phyloP scores from a whole-genome alignment of 108 stramenopile genomes.

The Skeletonema costatum region DNA sequence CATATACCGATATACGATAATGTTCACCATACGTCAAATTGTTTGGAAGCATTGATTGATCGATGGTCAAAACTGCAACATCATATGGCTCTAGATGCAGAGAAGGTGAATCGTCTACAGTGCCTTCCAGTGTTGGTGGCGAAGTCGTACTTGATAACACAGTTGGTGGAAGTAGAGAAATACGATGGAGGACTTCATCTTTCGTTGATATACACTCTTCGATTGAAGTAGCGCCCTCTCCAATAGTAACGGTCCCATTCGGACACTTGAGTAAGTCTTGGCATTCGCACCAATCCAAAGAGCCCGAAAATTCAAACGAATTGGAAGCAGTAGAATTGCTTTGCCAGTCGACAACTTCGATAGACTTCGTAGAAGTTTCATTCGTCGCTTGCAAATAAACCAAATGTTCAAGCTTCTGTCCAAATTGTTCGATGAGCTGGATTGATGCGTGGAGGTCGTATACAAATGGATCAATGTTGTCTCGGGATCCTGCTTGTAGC shows the following conservation, averaged over 20 bases:
- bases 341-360: background rate
- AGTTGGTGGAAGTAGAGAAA: slow-evolving; percentile 33
- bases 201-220: slow-evolving; percentile 59
- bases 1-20: slow-evolving; percentile 74
- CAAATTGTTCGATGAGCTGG: slow-evolving; percentile 74
- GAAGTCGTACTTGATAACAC: background rate
- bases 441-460: slow-evolving; percentile 67
- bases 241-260: slow-evolving; percentile 63
- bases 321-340: slow-evolving; percentile 1
- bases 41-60: slow-evolving; percentile 54
- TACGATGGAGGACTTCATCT: slow-evolving; percentile 43
- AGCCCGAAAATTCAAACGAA: slow-evolving; percentile 26
- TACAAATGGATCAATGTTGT: slow-evolving; percentile 64
- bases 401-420: slow-evolving; percentile 48
- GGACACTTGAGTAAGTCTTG: slow-evolving; percentile 75
- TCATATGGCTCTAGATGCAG: slow-evolving; percentile 62
- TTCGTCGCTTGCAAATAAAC: slow-evolving; percentile 27
- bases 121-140: slow-evolving; percentile 33
- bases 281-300: slow-evolving; percentile 82
- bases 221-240: slow-evolving; percentile 42
- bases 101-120: slow-evolving; percentile 42
- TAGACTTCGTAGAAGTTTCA: background rate
- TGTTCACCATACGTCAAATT: slow-evolving; percentile 85
- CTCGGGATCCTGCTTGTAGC: slow-evolving; percentile 19
- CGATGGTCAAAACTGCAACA: slow-evolving; percentile 71